phyloP scores from a whole-genome alignment of 2,329 filamentous ascomycete genomes.

The Pseudogymnoascus sp. region DNA sequence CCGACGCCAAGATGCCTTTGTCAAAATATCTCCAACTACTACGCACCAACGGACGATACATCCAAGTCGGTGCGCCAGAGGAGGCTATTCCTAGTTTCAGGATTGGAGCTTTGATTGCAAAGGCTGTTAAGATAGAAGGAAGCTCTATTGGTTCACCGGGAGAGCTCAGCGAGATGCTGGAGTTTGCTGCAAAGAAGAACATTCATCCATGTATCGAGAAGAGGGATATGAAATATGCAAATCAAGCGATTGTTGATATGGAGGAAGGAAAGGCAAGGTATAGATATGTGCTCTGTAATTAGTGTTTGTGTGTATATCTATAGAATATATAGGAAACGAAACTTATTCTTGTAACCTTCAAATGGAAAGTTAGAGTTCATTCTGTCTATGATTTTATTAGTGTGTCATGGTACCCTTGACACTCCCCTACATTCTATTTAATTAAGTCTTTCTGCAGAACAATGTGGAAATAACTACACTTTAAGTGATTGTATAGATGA shows the following conservation, averaged over 20 bases:
- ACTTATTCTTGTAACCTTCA: not conserved
- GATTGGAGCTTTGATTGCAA: constrained; percentile 48
- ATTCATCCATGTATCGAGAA: constrained; percentile 49
- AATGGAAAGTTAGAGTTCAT: not conserved
- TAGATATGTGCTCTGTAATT: constrained; percentile 40
- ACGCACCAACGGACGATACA: constrained; percentile 48
- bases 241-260: constrained; percentile 48
- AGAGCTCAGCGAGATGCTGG: constrained; percentile 54
- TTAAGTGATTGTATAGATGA: not conserved
- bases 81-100: constrained; percentile 43
- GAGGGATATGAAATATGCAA: constrained; percentile 48
- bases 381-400: not conserved
- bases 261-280: constrained; percentile 45
- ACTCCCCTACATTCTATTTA: not conserved
- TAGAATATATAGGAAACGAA: not conserved
- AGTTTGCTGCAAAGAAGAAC: constrained; percentile 48
- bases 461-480: not conserved
- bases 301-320: constrained; percentile 17
- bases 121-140: constrained; percentile 41
- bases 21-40: constrained; percentile 52
- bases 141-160: constrained; percentile 30
- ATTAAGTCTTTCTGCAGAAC: not conserved
- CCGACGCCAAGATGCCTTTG: constrained; percentile 51
- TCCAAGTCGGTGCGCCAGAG: constrained; percentile 61
- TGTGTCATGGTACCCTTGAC: not conserved